phyloP scores from a whole-genome alignment of 495 filamentous ascomycete species.

The Aspergillus mulundensis region DNA sequence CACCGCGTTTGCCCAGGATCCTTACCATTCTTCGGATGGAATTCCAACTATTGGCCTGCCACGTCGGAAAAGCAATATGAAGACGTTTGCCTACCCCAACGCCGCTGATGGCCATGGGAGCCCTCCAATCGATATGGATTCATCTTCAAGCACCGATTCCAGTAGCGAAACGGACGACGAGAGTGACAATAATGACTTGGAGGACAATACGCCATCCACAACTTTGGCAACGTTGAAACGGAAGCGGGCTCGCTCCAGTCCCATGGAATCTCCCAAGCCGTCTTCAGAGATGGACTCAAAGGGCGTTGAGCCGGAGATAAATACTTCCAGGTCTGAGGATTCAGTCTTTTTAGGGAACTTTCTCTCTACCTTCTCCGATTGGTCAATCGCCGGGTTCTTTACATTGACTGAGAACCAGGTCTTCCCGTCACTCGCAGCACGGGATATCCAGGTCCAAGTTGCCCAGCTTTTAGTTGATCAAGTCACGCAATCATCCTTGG shows the following conservation, averaged over 20 bases:
- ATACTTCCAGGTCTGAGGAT: constrained; percentile 25
- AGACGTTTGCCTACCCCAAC: constrained; percentile 7
- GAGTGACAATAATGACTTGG: constrained; percentile 26
- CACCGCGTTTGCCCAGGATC: constrained; percentile 6
- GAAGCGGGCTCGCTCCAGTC: constrained; percentile 39
- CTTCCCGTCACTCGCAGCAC: constrained; percentile 30
- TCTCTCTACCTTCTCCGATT: constrained; percentile 44
- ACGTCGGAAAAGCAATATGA: constrained; percentile 20
- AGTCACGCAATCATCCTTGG: constrained; percentile 44
- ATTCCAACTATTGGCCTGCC: constrained; percentile 45
- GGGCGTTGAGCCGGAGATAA: constrained; percentile 21
- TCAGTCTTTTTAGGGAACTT: constrained; percentile 43
- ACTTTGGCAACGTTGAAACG: constrained; percentile 32
- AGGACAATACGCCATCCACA: constrained; percentile 20
- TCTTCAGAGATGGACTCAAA: constrained; percentile 28
- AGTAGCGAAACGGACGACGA: constrained; percentile 32
- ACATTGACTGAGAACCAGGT: constrained; percentile 32
- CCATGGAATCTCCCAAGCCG: constrained; percentile 26
- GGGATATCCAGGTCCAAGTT: constrained; percentile 40
- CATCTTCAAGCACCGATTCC: constrained; percentile 24
- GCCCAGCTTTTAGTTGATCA: constrained; percentile 49
- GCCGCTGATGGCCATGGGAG: constrained; percentile 7
- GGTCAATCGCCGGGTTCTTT: constrained; percentile 42
- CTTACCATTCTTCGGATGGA: constrained; percentile 11
- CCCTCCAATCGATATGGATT: constrained; percentile 3